These are phyloP conservation scores for Fusarium miscanthi DNA, from an alignment of 2,329 filamentous ascomycete species.

Conservation along the genomic window DNA sequence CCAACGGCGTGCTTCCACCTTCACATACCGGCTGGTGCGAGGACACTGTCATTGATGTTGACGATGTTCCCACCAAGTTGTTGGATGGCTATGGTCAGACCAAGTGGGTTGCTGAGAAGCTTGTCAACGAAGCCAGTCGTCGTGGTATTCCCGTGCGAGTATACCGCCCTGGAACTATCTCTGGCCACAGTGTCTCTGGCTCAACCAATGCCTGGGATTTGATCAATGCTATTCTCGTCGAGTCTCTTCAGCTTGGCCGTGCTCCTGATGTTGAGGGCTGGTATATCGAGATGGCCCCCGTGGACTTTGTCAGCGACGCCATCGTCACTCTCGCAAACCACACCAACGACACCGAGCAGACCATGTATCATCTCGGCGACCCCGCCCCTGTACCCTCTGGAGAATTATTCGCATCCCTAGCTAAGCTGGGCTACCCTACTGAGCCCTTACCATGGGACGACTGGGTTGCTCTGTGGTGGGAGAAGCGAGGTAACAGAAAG, in stretches of 20 bases:
- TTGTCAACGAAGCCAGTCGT: constrained; percentile 75
- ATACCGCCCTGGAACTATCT: constrained; percentile 80
- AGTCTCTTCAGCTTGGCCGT: constrained; percentile 78
- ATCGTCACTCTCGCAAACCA: constrained; percentile 77
- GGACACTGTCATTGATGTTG: constrained; percentile 72
- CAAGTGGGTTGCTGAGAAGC: constrained; percentile 83
- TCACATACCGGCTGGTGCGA: constrained; percentile 78
- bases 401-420: constrained; percentile 72
- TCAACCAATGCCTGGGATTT: constrained; percentile 84
- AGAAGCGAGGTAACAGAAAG: constrained; percentile 72
- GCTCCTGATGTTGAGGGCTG: constrained; percentile 78
- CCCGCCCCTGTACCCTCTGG: constrained; percentile 75
- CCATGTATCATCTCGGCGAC: constrained; percentile 80
- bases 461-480: constrained; percentile 79
- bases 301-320: constrained; percentile 81
- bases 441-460: constrained; percentile 74
- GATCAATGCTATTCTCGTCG: constrained; percentile 79
- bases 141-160: constrained; percentile 78
- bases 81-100: constrained; percentile 82
- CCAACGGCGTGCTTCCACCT: constrained; percentile 81
- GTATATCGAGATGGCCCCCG: constrained; percentile 86
- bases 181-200: constrained; percentile 79
- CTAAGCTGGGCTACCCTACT: constrained; percentile 76
- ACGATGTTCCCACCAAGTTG: constrained; percentile 75
- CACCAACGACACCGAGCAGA: constrained; percentile 68